phyloP scores from a whole-genome alignment of 2,329 filamentous ascomycete species.

The Sarocladiaceae sp. region DNA sequence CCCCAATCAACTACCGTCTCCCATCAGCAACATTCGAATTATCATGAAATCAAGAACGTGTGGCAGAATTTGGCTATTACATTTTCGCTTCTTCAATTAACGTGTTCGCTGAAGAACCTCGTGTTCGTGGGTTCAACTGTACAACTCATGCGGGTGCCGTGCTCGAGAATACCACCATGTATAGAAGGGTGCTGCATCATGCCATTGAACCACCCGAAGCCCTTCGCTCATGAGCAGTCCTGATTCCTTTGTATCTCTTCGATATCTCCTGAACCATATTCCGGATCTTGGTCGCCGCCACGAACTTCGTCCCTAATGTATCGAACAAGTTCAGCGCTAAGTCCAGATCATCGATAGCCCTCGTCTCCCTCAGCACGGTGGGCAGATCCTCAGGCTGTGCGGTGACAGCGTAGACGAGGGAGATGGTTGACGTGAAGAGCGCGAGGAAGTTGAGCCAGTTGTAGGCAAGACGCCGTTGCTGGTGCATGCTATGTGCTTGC shows the following conservation, averaged over 20 bases:
- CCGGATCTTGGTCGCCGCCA: constrained; percentile 23
- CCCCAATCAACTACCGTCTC: no score
- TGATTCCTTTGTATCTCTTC: constrained; percentile 1
- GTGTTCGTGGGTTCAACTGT: no score
- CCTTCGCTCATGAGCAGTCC: background rate
- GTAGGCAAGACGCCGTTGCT: constrained; percentile 34
- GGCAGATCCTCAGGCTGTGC: constrained; percentile 29
- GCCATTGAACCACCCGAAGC: background rate
- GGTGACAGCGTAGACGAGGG: constrained; percentile 38
- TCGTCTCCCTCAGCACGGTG: constrained; percentile 20
- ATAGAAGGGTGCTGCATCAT: no score
- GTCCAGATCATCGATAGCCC: constrained; percentile 25
- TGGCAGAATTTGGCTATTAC: no score
- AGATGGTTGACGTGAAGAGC: constrained; percentile 37
- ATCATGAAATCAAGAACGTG: no score
- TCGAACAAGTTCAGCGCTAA: constrained; percentile 26
- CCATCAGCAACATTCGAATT: no score
- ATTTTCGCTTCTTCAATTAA: no score
- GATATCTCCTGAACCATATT: constrained; percentile 21
- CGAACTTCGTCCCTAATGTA: constrained; percentile 25
- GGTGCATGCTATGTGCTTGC: constrained; percentile 32
- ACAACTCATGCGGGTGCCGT: no score
- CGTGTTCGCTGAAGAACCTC: no score
- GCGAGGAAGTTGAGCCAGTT: constrained; percentile 37
- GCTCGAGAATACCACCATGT: no score